Base-by-base conservation (phyloP, 768 basidiomycete species). In the Termitomyces sp. region DNA sequence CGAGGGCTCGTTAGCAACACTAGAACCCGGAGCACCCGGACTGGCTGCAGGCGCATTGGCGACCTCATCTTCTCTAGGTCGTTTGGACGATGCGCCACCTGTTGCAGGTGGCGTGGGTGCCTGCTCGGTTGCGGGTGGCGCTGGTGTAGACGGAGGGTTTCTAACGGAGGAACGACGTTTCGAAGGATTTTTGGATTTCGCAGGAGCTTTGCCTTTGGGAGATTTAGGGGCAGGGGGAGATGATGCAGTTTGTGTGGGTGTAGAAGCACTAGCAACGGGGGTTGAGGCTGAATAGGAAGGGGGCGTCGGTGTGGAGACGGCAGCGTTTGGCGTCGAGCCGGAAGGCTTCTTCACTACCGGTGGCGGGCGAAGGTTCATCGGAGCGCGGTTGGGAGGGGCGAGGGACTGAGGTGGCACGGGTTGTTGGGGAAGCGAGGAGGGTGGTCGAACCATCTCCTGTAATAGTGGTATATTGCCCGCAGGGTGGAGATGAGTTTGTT, bases 191-290 rank as follows among this genome's bases (percentile, higher is more conserved):
- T 81, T 86, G 16, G 78, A 59, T 72, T 84, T 89, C n/a, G 78
- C 46, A 16, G 73, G 57, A 1, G 76, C 68, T 70, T 84, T 90
- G 56, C 71, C 71, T 68, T 86, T 89, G 0, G 91, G 91, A 4
- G 91, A 91, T 71, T 87, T 91, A 1, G 88, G 84, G 5, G 81
- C 81, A 67, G 83, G 83, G 1, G 90, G 89, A 11, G 89, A 89
- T 38, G 82, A 78, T 28, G 79, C 78, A 24, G 79, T 75, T 18
- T 80, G 74, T 11, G 78, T 79, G 11, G 88, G 86, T 5, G 87
- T 88, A 0, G 81, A 70, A 0, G 82, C 79, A 58, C 73, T 81
- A 50, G 78, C 69, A 38, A 68, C 73, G 3, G 81, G 79, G 0
- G 80, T 80, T 0, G 82, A 74, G 8, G 76, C 74, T 12, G 73